phyloP scores from a whole-genome alignment of 768 basidiomycete genomes.

The Rhizopogon vinicolor region DNA sequence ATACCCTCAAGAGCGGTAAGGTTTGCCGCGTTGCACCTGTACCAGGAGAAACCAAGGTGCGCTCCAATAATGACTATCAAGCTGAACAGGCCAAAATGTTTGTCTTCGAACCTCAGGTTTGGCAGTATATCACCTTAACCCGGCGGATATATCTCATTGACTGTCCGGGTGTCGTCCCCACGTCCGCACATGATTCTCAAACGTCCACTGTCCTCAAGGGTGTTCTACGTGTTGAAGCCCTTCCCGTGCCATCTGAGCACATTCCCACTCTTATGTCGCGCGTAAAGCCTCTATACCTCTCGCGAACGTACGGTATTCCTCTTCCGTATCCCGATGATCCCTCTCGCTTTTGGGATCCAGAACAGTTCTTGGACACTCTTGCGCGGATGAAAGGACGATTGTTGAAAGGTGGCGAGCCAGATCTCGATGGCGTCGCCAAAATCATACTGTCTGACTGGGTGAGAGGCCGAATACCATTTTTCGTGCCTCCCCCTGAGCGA shows the following conservation, averaged over 20 bases:
- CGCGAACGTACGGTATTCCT: slow-evolving; percentile 74
- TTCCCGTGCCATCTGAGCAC: slow-evolving; percentile 89
- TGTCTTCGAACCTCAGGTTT: slow-evolving; percentile 46
- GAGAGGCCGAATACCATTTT: slow-evolving; percentile 94
- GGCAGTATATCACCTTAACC: slow-evolving; percentile 99
- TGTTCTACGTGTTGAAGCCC: slow-evolving; percentile 92
- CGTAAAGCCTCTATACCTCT: slow-evolving; percentile 90
- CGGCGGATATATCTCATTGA: slow-evolving; percentile 97
- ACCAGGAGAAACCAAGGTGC: slow-evolving; percentile 92
- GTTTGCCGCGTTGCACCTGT: slow-evolving; percentile 96
- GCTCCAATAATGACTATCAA: neutral
- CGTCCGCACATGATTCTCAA: slow-evolving; percentile 86
- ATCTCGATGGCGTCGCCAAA: slow-evolving; percentile 88
- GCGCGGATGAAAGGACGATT: slow-evolving; percentile 91
- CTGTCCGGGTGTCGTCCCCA: slow-evolving; percentile 96
- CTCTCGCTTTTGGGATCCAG: slow-evolving; percentile 58
- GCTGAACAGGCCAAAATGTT: neutral
- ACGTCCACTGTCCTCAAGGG: slow-evolving; percentile 94
- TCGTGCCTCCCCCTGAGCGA: slow-evolving; percentile 87
- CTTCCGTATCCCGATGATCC: slow-evolving; percentile 55
- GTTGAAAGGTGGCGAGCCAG: slow-evolving; percentile 92
- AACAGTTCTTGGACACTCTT: slow-evolving; percentile 77
- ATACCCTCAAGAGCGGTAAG: slow-evolving; percentile 96
- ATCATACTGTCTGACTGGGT: slow-evolving; percentile 97
- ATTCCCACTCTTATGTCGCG: slow-evolving; percentile 84